Evolutionary conservation across 1,139 yeast species (phyloP), one percentile per base, ranked within the genome.

Genomic region (Candida sp.): DNA sequence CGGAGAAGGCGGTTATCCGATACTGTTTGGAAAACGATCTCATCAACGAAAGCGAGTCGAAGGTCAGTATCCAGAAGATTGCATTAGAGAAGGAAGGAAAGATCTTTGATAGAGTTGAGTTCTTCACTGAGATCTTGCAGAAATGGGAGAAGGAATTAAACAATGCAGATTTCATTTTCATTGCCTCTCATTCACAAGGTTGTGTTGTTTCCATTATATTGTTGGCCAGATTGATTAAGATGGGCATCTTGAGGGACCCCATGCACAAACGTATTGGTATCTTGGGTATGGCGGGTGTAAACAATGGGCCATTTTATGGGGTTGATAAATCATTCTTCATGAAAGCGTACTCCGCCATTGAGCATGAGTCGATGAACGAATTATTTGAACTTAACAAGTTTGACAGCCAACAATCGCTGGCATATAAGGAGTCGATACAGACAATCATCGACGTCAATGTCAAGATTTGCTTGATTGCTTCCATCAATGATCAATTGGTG

Each of bases 181-280:
- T 94, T 57, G 97, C 97, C 1, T 85, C 96, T 0, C 99, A 94
- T 70, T 91, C 98, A 0, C 99, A 94, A 68, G 98, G 99, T 0
- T 87, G 96, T 49, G 98, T 97, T 0, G 98, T 94, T 0, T 85
- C 97, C 1, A 85, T 91, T 1, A 87, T 91, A 45, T 67, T 94
- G 31, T 70, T 92, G 33, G 90, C 97, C 0, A 79, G 82, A 57
- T 74, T 94, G 43, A 81, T 94, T 7, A 86, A 83, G 55, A 78
- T 84, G 57, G 96, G 94, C 0, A 77, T 89, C 26, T 80, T 91
- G 22, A 75, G 74, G 58, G 69, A 72, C 49, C 72, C 78, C 1
- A 68, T 69, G 22, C 67, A 67, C 33, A 85, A 86, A 59, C 72
- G 82, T 41, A 78, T 92, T 23, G 92, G 96, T 0, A 74, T 94